phyloP scores from a whole-genome alignment of 768 basidiomycete genomes.

The Lentinula raphanica region DNA sequence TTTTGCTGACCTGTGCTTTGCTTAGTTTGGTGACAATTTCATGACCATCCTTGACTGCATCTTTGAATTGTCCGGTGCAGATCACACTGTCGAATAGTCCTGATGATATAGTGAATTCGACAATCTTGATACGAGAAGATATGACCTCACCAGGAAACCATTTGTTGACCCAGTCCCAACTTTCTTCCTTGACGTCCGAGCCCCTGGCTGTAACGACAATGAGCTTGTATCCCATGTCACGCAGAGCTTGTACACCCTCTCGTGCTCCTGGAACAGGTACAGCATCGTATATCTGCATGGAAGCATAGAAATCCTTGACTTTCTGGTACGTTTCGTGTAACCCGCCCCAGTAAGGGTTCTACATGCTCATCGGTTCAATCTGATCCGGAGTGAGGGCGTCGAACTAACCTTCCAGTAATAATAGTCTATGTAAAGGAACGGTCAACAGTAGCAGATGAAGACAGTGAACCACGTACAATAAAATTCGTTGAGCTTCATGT shows the following conservation, averaged over 20 bases:
- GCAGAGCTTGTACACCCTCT: slow-evolving; percentile 51
- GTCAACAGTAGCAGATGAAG: neutral
- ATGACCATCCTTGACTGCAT: slow-evolving; percentile 22
- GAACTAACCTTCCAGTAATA: slow-evolving; percentile 67
- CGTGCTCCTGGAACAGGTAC: slow-evolving; percentile 56
- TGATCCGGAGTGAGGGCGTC: too few relatives aligned
- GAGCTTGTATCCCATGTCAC: slow-evolving; percentile 59
- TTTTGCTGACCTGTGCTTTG: slow-evolving; percentile 61
- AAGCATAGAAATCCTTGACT: slow-evolving; percentile 53
- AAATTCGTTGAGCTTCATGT: slow-evolving; percentile 52
- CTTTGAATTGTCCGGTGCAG: slow-evolving; percentile 71
- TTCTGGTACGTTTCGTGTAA: slow-evolving; percentile 53
- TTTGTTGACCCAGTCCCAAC: slow-evolving; percentile 61
- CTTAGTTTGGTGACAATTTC: slow-evolving; percentile 52
- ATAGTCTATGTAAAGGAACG: slow-evolving; percentile 41
- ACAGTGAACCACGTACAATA: slow-evolving; percentile 43
- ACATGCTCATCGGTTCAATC: too few relatives aligned
- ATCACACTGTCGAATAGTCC: slow-evolving; percentile 55
- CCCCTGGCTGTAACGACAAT: slow-evolving; percentile 75
- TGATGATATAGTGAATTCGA: slow-evolving; percentile 12
- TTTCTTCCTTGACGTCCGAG: slow-evolving; percentile 47
- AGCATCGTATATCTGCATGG: slow-evolving; percentile 41
- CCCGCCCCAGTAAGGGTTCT: slow-evolving; percentile 61
- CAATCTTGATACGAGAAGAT: neutral
- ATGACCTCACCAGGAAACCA: slow-evolving; percentile 53